Base-by-base conservation (phyloP, 148 eudicot species). In the Dianthus caryophyllus region DNA sequence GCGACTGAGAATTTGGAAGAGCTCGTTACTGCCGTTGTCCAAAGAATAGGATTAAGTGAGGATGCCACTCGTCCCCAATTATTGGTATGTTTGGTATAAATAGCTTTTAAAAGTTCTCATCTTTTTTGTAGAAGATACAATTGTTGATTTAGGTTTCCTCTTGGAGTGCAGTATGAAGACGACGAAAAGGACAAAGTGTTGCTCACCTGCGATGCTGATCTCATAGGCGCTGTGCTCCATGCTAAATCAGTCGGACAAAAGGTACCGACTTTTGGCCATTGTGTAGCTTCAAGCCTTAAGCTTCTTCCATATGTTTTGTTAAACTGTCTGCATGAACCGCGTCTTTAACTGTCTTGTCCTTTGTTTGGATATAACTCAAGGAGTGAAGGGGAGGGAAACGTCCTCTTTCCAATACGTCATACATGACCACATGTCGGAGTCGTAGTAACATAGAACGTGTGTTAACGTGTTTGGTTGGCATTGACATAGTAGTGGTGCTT, bases 101-200 rank as follows among this genome's bases (percentile, higher is more conserved):
- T 59, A 21, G 31, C 41, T 43, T 33, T 29, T 16, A 64, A 61
- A 61, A 20, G 36, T 12, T 53, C 49, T 15, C 16, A 58, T 16
- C 14, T 62, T 67, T 38, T 44, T 29, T 18, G n/a, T 18, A 16
- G 15, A 24, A 69, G 31, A 62, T 67, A 46, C 30, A 22, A 18
- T 29, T 9, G n/a, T 69, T 49, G 47, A 69, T 31, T 33, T 51
- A 17, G 24, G 53, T n/a, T 64, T 48, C 44, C 8, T 20, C n/a
- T 63, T 53, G 10, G 14, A 30, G 66, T 73, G 65, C 65, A 94
- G 98, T 94, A 90, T 74, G 96, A 88, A 81, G 98, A 93, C 53
- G 97, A 93, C 77, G 98, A 94, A 82, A 85, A 89, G 65, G 98
- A 94, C 75, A 88, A 81, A 78, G 95, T 94, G 53, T 80, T 87